Evolutionary conservation across 176 grass and related monocot species (phyloP), one percentile per base, ranked within the genome.

Genomic region (Carex myosuroides): DNA sequence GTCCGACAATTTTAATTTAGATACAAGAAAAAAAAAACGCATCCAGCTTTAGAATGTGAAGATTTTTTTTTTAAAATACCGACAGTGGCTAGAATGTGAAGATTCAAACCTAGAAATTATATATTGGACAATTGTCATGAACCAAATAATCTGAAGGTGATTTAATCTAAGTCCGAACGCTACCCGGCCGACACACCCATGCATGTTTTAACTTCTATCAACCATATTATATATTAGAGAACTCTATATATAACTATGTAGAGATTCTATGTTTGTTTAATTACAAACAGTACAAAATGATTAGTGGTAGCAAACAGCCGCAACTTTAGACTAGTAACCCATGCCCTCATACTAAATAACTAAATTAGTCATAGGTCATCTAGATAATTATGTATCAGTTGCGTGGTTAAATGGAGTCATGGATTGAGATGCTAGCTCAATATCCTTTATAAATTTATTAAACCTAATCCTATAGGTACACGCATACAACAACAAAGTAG

Each of bases 261-360:
- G 8, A 48, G 20, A 73, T 48, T 50, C 3, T 73, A 13, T n/a
- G 16, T 73, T 52, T 11, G 9, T 21, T 48, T 52, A 21, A 4
- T 48, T 39, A 52, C 17, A 20, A 73, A 73, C 5, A 24, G 50
- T 72, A 73, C 42, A 52, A 50, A 73, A 13, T 69, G 70, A 73
- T 64, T 55, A 61, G 79, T 69, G n/a, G 30, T 81, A 82, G 77
- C 24, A 61, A 76, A 74, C 63, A 80, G 88, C 88, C 88, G 88
- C 84, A 89, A 89, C 88, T 89, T 89, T 89, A 89, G 88, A 89
- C 88, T 80, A 67, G 48, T 75, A 64, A 35, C 16, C 30, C 85
- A 87, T 62, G 79, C 65, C 18, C 60, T 44, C 21, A 11, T 48
- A 32, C 39, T 82, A 66, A 82, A 30, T 76, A 10, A 62, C 3